Conservation (phyloP, 495 filamentous ascomycete species). For the Hypoxylon perforatum region DNA sequence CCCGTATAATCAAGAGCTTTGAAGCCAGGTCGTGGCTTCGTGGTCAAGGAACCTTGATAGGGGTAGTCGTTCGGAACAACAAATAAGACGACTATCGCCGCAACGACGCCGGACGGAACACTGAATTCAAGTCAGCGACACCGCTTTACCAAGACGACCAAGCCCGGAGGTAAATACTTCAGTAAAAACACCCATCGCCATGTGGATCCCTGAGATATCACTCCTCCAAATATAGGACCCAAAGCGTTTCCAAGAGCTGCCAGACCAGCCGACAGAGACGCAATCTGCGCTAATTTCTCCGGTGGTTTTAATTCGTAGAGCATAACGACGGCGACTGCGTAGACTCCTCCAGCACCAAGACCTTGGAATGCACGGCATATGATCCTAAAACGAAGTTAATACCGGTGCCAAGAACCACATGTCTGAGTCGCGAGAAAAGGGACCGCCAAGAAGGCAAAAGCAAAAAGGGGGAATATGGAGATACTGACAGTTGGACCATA, state of each 20-base stretch:
- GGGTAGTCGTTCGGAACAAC: conserved; percentile 14
- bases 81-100: conserved; percentile 1
- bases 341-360: not conserved
- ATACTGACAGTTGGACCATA: conserved; percentile 36
- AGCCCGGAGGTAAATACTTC: too few species aligned
- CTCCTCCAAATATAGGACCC: conserved; percentile 35
- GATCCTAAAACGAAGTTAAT: conserved; percentile 9
- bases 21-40: not conserved
- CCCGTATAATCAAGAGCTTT: conserved; percentile 10
- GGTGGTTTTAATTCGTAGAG: conserved; percentile 9
- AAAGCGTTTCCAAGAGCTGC: conserved; percentile 14
- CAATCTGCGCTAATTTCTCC: not conserved
- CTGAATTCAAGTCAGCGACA: not conserved
- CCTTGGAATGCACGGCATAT: conserved; percentile 31
- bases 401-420: too few species aligned
- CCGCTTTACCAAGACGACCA: not conserved
- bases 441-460: not conserved
- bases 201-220: too few species aligned
- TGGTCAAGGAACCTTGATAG: not conserved
- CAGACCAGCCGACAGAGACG: not conserved
- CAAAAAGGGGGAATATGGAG: not conserved
- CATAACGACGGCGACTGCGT: conserved; percentile 5
- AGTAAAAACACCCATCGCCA: conserved; percentile 11
- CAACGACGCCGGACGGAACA: conserved; percentile 1
- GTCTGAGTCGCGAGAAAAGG: too few species aligned